Base-by-base conservation (phyloP, 2,329 filamentous ascomycete genomes). In the Hypoxylon sp. region DNA sequence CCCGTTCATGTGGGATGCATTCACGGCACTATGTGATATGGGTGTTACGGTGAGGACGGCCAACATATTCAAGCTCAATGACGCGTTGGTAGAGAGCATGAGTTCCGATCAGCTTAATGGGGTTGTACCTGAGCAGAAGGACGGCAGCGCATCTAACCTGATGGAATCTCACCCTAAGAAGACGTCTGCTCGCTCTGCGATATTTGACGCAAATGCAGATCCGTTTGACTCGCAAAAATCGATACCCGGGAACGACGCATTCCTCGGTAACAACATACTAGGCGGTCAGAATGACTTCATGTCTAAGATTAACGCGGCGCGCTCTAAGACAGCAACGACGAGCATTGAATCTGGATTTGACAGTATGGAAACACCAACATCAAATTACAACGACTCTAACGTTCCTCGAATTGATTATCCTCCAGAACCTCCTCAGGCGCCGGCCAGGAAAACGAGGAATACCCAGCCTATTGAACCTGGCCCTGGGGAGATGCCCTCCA, bases 1-100 rank as follows among this genome's bases (percentile, higher is more conserved):
- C 70, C 93, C 95, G 1, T 94, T 98, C 75, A 95, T 97, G 85
- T 99, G 95, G 95, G 95, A 99, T 79, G 93, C 94, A 0, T 98
- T 98, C 69, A 87, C 88, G 18, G 89, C 86, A 13, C 82, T 99
- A 6, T 97, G 93, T 72, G 92, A 97, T 70, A 91, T 85, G 87
- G 91, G 91, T 3, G 88, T 92, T 40, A 88, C 87, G 64, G 83
- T 98, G 51, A 87, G 90, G 53, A 87, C 95, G 8, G 84, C 88
- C 21, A 97, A 96, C 69, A 90, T 97, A 61, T 99, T 97, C 78
- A 92, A 88, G 71, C 78, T 89, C 67, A 91, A 83, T 58, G 83
- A 86, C 17, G 60, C 72, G 6, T 72, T 86, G 29, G 64, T 81
- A 27, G 79, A 80, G 33, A 77, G 76, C 47, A 79, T 85, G 51